Evolutionary conservation across 164 flowering plant species (phyloP), one percentile per base, ranked within the genome.

Genomic region (Brasenia schreberi): DNA sequence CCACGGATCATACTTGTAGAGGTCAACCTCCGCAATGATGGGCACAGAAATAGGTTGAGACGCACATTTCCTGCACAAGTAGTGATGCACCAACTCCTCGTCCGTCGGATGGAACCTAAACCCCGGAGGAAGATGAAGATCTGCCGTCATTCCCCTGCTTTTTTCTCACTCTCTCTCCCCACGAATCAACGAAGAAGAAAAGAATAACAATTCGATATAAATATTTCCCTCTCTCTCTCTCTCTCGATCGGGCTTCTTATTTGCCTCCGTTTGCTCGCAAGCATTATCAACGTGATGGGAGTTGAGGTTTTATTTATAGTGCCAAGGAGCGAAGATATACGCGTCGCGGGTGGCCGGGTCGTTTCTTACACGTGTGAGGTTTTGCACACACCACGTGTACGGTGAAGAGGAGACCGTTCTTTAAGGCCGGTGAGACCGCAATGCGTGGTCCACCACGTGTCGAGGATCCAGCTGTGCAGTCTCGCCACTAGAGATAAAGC

Each of bases 241-340:
- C 39, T 33, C 39, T 33, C 39, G 39, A 33, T 33, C 39, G 4
- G 27, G 39, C 39, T 1, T 33, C 39, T 33, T 33, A 33, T 33
- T 33, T 33, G 39, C 39, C 4, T 33, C 39, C 39, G 39, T 33
- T 33, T 3, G 39, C 39, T 33, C 39, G 39, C 39, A 33, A 33
- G 0, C 1, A 1, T 3, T 33, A 33, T 33, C 39, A 33, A 3
- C 39, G 39, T 16, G 16, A 49, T 49, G 56, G 56, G 12, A 49
- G 14, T 33, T 3, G 39, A 33, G 4, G 39, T 33, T 3, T 33
- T 33, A 18, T 75, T 74, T 83, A 89, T 92, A 89, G 71, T 75
- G 81, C 45, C 80, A 82, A 71, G 86, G 81, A 70, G 81, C 6
- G 17, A 17, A 45, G 5, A 19, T 3, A 10, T 64, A 67, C 69